These are phyloP conservation scores for Capsicum baccatum DNA, from an alignment of 257 asterid species.

Conservation along the genomic window DNA sequence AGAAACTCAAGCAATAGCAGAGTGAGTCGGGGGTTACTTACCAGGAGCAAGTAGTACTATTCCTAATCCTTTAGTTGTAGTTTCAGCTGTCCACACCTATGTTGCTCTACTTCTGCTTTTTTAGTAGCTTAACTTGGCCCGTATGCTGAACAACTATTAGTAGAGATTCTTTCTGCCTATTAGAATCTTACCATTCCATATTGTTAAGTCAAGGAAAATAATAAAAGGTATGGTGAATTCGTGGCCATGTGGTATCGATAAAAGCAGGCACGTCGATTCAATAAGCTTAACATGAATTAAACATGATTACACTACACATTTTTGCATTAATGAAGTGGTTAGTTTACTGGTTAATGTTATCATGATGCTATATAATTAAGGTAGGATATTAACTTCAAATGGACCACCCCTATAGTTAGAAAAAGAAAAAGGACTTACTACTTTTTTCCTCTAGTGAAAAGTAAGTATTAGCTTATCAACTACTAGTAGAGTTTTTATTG, in stretches of 20 bases:
- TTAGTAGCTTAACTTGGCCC: too few relatives aligned
- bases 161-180: slow-evolving; percentile 19
- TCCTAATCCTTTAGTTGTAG: not conserved
- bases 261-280: slow-evolving; percentile 31
- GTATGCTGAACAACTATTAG: too few relatives aligned
- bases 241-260: slow-evolving; percentile 55
- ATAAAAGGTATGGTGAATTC: slow-evolving; percentile 52
- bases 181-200: slow-evolving; percentile 57
- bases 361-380: slow-evolving; percentile 23
- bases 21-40: slow-evolving; percentile 71
- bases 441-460: slow-evolving; percentile 39
- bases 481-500: not conserved
- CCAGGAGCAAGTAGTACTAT: slow-evolving; percentile 63
- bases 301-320: not conserved
- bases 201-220: slow-evolving; percentile 38
- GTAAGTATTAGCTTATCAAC: not conserved
- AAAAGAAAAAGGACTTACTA: slow-evolving; percentile 34
- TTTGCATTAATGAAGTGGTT: not conserved
- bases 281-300: not conserved
- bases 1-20: slow-evolving; percentile 74
- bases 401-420: slow-evolving; percentile 58
- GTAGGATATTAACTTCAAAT: slow-evolving; percentile 45
- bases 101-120: too few relatives aligned
- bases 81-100: too few relatives aligned
- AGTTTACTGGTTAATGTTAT: slow-evolving; percentile 28